Base-by-base conservation (phyloP, 1,284 basidiomycete genomes). In the Ganoderma sinense region DNA sequence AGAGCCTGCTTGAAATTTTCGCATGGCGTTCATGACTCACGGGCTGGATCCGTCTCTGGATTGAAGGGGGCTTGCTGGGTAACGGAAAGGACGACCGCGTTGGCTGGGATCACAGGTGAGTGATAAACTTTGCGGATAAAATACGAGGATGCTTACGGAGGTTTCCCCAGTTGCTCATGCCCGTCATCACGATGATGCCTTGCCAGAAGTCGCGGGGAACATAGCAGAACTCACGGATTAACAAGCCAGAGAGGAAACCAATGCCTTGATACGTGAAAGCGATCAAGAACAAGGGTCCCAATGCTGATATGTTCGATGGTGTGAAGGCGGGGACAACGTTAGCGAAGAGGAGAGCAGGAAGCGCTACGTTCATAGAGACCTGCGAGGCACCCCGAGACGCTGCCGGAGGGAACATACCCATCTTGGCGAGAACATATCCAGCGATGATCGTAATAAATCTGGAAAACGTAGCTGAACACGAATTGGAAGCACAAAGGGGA, bases 121-220 rank as follows among this genome's bases (percentile, higher is more conserved):
- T 23, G 26, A 1, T 14, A 0, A 7, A 8, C 6, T 6, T 1
- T 36, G 2, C 1, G 3, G 6, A 4, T 36, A 2, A 13, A 61
- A 8, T 18, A 33, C 29, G 36, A 33, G 16, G 5, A 33, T 13
- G 78, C 79, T 71, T 48, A 80, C 79, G 78, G 2, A 83, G 73
- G 64, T 83, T 82, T 66, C 85, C 85, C 87, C 87, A 88, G 73
- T 88, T 88, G 58, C 84, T 86, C 75, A 85, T 79, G 1, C 80
- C 78, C 11, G 82, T 82, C 59, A 80, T 59, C 26, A 83, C 76
- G 31, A 84, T 66, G 33, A 83, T 79, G 5, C 82, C 83, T 70
- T 83, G 82, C 80, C 82, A 83, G 70, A 84, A 84, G 56, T 84
- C 82, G 33, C 82, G 76, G 1, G 82, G 83, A 1, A 84, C 82